phyloP scores from a whole-genome alignment of 805 yeast genomes.

The Yarrowia yakushimensis region DNA sequence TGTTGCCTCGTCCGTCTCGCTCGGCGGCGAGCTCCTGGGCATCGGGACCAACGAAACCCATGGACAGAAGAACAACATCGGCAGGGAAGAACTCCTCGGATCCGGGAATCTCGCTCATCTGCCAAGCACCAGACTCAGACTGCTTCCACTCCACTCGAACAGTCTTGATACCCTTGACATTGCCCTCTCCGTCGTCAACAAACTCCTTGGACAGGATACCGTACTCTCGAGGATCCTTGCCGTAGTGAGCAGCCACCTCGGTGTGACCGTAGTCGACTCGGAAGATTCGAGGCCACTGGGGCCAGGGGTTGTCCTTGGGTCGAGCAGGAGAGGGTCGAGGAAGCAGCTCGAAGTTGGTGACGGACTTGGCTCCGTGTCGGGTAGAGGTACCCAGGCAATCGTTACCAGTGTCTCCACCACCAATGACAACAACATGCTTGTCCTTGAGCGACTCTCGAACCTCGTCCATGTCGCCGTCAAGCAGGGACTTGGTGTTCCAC shows the following conservation, averaged over 20 bases:
- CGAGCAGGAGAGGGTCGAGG: conserved; percentile 87
- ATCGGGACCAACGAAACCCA: conserved; percentile 98
- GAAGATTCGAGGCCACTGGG: conserved; percentile 98
- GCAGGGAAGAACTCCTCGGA: conserved; percentile 94
- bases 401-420: conserved; percentile 99
- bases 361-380: conserved; percentile 95
- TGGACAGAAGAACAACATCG: conserved; percentile 85
- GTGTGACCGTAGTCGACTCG: conserved; percentile 97
- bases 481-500: conserved; percentile 83
- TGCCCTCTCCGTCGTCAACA: conserved; percentile 90
- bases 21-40: conserved; percentile 62
- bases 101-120: conserved; percentile 96
- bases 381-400: conserved; percentile 97
- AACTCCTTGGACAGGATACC: conserved; percentile 93
- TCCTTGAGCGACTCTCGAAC: conserved; percentile 70
- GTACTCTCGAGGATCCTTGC: conserved; percentile 96
- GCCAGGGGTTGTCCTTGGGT: conserved; percentile 98
- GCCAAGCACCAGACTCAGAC: conserved; percentile 96
- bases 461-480: conserved; percentile 68
- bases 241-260: conserved; percentile 91
- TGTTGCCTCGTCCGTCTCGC: conserved; percentile 82
- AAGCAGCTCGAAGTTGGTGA: conserved; percentile 86
- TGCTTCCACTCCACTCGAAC: conserved; percentile 98
- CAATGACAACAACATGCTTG: conserved; percentile 91
- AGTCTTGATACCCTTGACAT: conserved; percentile 91